Evolutionary conservation across 257 asterid genomes (phyloP).

Genomic region (Capsicum baccatum): DNA sequence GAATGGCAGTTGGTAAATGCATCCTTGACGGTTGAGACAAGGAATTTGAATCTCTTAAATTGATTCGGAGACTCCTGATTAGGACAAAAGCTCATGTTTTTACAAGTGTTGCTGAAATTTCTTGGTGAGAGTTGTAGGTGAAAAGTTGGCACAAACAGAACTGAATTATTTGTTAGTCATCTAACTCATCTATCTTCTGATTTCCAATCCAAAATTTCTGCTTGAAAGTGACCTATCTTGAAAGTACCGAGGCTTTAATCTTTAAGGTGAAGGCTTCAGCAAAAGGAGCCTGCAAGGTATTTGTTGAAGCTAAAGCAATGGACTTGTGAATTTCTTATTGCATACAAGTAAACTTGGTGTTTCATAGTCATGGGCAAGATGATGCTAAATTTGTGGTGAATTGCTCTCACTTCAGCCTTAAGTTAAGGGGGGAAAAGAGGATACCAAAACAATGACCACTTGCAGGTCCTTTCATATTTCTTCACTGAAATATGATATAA

Average conservation of each 20-base stretch:
- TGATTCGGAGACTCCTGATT: slow-evolving; percentile 52
- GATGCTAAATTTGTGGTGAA: slow-evolving; percentile 24
- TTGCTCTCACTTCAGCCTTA: slow-evolving; percentile 32
- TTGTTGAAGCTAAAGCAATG: slow-evolving; percentile 24
- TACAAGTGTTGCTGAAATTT: background rate
- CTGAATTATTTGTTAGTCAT: slow-evolving; percentile 8
- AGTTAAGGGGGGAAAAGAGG: slow-evolving; percentile 23
- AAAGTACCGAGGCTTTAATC: background rate
- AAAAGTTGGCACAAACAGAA: background rate
- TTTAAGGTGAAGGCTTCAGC: slow-evolving; percentile 20
- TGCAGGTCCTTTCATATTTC: slow-evolving; percentile 15
- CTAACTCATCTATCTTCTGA: slow-evolving; percentile 29
- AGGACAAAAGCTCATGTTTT: slow-evolving; percentile 48
- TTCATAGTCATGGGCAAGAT: slow-evolving; percentile 17
- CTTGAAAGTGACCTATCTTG: background rate
- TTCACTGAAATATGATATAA: background rate
- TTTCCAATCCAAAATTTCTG: background rate
- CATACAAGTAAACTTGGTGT: slow-evolving; percentile 14
- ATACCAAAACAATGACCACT: slow-evolving; percentile 33
- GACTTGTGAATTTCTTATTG: slow-evolving; percentile 21
- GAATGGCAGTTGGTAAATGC: slow-evolving; percentile 54
- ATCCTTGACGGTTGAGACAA: slow-evolving; percentile 56
- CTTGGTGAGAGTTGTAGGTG: background rate
- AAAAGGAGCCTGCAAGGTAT: background rate
- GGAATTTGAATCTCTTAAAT: slow-evolving; percentile 59